Percentiles rank a stretch among this genome's conserved stretches.
phyloP scores from a whole-genome alignment of 495 filamentous ascomycete genomes.

The Cryomyces minteri region DNA sequence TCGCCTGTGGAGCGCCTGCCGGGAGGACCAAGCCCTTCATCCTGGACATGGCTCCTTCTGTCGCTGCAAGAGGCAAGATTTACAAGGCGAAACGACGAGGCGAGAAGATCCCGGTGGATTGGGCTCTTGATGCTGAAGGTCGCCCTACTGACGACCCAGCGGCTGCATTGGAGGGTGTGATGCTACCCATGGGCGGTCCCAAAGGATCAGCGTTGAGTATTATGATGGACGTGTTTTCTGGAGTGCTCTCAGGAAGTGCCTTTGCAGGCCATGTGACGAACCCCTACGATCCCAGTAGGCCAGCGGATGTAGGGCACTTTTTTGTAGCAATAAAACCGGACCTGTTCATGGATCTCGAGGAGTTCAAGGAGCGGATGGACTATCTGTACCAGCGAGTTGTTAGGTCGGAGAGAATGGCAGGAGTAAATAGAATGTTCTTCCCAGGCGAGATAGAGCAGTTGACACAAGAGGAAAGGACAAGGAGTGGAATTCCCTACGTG shows the following conservation, averaged over 20 bases:
- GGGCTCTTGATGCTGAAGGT: constrained; percentile 58
- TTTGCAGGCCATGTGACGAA: constrained; percentile 56
- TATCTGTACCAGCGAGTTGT: constrained; percentile 47
- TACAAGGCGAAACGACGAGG: constrained; percentile 53
- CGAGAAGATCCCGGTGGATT: constrained; percentile 54
- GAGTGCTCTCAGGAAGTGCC: constrained; percentile 48
- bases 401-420: constrained; percentile 42
- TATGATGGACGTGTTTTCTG: constrained; percentile 79
- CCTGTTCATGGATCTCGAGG: constrained; percentile 50
- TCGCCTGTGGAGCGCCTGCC: constrained; percentile 56
- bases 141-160: constrained; percentile 47
- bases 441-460: constrained; percentile 61
- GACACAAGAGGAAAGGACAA: constrained; percentile 32
- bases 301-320: constrained; percentile 60
- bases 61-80: constrained; percentile 59
- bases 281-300: constrained; percentile 50
- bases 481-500: constrained; percentile 46
- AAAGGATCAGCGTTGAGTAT: constrained; percentile 55
- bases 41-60: constrained; percentile 58
- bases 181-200: constrained; percentile 65
- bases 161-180: constrained; percentile 46
- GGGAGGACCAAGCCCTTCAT: constrained; percentile 41
- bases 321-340: constrained; percentile 59
- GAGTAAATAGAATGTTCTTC: constrained; percentile 61
- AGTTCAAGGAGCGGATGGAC: constrained; percentile 53